These are phyloP conservation scores for Mycosphaerella sp. DNA, from an alignment of 2,329 filamentous ascomycete genomes.

Conservation along the genomic window DNA sequence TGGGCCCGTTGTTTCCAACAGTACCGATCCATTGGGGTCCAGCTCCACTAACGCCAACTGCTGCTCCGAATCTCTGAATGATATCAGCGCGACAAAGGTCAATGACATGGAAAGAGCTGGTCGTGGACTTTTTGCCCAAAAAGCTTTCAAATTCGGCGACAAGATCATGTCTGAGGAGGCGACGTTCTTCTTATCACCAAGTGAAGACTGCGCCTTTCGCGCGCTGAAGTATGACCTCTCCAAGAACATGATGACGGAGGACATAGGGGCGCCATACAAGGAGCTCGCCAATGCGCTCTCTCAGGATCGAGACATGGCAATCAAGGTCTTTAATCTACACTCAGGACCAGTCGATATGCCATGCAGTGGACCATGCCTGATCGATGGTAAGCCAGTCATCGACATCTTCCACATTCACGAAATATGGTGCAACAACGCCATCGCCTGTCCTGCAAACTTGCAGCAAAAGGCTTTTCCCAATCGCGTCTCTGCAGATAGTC, in stretches of 20 bases:
- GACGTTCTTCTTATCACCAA: constrained; percentile 2
- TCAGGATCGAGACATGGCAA: not conserved
- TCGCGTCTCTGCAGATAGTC: not conserved
- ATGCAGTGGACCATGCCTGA: not conserved
- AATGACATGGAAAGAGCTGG: not conserved
- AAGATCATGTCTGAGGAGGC: constrained; percentile 10
- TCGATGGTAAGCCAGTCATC: constrained; percentile 12
- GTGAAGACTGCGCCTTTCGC: constrained; percentile 3
- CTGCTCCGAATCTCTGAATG: not conserved
- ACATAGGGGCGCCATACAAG: constrained; percentile 11
- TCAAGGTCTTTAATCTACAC: constrained; percentile 8
- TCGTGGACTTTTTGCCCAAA: constrained; percentile 9
- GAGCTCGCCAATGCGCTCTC: constrained; percentile 5
- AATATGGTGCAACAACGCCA: constrained; percentile 12
- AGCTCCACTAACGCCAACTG: not conserved
- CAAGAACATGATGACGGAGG: constrained; percentile 14
- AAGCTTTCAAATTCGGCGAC: constrained; percentile 5
- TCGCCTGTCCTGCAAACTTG: constrained; percentile 1
- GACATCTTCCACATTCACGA: constrained; percentile 15
- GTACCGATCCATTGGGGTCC: not conserved
- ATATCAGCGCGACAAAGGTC: not conserved
- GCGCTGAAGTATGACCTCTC: constrained; percentile 10
- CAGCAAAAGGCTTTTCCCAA: constrained; percentile 6
- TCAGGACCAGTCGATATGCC: constrained; percentile 2
- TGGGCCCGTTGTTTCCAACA: not conserved